Evolutionary conservation across 108 stramenopile species (phyloP), one percentile per base, ranked within the genome.

Genomic region (Pelagomonas calceolata): DNA sequence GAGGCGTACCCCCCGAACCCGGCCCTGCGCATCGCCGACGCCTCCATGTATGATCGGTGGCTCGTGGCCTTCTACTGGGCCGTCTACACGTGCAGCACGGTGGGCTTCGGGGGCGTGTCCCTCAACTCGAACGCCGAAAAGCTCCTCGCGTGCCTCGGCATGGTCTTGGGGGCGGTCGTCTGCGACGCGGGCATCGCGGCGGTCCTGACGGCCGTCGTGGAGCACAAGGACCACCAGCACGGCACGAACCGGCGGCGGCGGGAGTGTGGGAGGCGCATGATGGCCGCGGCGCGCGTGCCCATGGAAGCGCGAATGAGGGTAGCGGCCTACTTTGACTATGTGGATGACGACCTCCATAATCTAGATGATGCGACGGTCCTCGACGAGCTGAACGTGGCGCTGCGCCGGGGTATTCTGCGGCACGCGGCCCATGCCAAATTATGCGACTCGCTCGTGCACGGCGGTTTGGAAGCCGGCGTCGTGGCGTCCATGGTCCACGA

Each of bases 171-270:
- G 32, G 80, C 84, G 31, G 79, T 87, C 26, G 68, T 87, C 71
- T 87, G 84, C 70, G 84, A 85, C 67, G 86, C 86, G 34, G 84
- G 86, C 60, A 70, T 87, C 14, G 80, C 83, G 21, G 84, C 86
- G 71, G 78, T 83, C 16, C 73, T 87, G 37, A 80, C 81, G 34
- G 77, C 79, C 15, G 70, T 82, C 63, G 72, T 85, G 26, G 69
- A 68, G 26, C 79, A 76, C 68, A 79, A 70, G 75, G 86, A 87
- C 65, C 73, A 81, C 34, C 84, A 84, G 73, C 75, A 78, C 30
- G 77, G 81, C 32, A 77, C 70, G 0, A 84, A 84, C 71, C 75
- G 72, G 66, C 66, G 84, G 43, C 71, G 81, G 32, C 77, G 81
- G 32, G 75, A 77, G 69, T 84, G 84, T 74, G 73, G 75, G 78